Evolutionary conservation across 2,329 filamentous ascomycete genomes (phyloP).

Genomic region (Diaporthe sp.): DNA sequence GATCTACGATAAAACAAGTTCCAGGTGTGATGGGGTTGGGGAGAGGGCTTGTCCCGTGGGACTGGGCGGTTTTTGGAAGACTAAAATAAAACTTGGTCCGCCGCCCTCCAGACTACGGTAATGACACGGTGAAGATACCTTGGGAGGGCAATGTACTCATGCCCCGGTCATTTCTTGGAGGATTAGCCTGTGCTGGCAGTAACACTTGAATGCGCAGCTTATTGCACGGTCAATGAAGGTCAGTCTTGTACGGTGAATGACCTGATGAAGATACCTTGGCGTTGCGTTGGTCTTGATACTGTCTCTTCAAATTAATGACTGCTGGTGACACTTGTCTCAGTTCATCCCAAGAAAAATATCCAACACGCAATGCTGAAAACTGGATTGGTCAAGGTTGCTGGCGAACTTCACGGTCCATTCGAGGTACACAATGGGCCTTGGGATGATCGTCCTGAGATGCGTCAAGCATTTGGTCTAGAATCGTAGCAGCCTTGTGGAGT

Average conservation of each 20-base stretch:
- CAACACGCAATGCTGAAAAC: neutral
- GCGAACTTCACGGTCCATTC: neutral
- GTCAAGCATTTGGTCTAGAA: neutral
- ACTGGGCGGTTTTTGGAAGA: neutral
- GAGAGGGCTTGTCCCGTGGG: neutral
- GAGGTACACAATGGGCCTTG: neutral
- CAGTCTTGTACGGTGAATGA: neutral
- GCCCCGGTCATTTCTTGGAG: neutral
- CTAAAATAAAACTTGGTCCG: neutral
- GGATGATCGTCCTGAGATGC: neutral
- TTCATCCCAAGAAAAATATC: neutral
- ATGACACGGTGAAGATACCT: neutral
- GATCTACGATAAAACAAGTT: constrained; percentile 66
- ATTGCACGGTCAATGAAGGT: neutral
- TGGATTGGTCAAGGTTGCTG: neutral
- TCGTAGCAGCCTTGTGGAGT: constrained; percentile 1
- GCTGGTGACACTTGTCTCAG: neutral
- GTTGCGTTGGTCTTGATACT: neutral
- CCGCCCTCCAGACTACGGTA: neutral
- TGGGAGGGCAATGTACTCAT: neutral
- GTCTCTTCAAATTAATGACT: neutral
- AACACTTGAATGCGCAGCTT: constrained; percentile 6
- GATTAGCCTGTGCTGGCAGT: constrained; percentile 1
- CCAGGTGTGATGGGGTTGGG: neutral
- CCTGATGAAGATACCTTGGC: neutral